Evolutionary conservation across 306 rosid species (phyloP).

Genomic region (Urtica urens): DNA sequence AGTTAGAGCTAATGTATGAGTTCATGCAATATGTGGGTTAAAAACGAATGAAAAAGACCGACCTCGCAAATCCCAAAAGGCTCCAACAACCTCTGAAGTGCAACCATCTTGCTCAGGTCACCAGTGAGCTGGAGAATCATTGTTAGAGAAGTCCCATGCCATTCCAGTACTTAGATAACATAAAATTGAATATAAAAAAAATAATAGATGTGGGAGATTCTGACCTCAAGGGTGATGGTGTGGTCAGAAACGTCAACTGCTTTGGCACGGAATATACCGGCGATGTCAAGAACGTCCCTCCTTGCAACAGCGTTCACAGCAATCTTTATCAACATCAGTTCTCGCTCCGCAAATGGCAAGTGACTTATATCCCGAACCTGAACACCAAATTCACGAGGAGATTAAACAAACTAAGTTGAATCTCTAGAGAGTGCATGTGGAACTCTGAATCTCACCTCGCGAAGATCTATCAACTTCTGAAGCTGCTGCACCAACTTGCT

Average conservation of each 20-base stretch:
- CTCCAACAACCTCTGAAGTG: constrained; percentile 44
- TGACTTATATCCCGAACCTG: constrained; percentile 41
- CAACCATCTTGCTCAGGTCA: constrained; percentile 51
- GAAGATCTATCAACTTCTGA: constrained; percentile 44
- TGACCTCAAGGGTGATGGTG: constrained; percentile 49
- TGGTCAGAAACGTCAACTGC: constrained; percentile 57
- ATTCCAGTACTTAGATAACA: background rate
- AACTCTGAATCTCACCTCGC: constrained; percentile 30
- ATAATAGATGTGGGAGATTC: constrained; percentile 3
- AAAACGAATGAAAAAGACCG: constrained; percentile 15
- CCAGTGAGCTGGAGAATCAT: constrained; percentile 43
- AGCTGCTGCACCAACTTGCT: constrained; percentile 54
- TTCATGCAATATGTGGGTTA: too few species aligned
- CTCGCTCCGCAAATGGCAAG: constrained; percentile 48
- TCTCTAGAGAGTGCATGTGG: background rate
- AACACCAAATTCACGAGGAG: constrained; percentile 4
- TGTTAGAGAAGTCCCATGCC: background rate
- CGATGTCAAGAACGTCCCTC: constrained; percentile 51
- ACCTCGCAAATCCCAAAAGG: constrained; percentile 56
- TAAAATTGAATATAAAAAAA: constrained; percentile 2
- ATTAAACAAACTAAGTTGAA: background rate
- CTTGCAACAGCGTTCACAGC: constrained; percentile 43
- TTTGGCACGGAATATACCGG: constrained; percentile 48
- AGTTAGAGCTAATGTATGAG: too few species aligned
- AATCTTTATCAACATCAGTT: constrained; percentile 45